Evolutionary conservation across 2,329 filamentous ascomycete genomes (phyloP), one percentile per base, ranked within the genome.

Genomic region (Exophiala oligosperma): DNA sequence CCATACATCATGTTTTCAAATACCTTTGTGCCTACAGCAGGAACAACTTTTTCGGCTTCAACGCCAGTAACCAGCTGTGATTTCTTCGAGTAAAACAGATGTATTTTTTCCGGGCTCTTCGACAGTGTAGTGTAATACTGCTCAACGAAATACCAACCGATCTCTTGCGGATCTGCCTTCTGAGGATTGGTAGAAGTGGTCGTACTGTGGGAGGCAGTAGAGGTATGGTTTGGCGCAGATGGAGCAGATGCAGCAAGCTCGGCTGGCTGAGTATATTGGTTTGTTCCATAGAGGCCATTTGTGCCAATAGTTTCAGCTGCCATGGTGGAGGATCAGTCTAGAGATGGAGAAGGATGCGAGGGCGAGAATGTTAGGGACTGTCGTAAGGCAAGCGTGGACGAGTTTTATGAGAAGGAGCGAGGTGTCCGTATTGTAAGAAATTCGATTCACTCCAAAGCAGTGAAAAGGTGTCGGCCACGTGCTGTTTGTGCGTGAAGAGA

Each of bases 101-200:
- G 93, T 69, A 99, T 89, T 78, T 94, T 95, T 73, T 96, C 92
- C 23, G 94, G 92, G 66, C 81, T 90, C 77, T 93, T 92, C 85
- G 92, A 97, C 72, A 99, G 80, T 62, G 92, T 99, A 68, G 91
- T 97, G 79, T 99, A 99, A 82, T 97, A 99, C 77, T 96, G 92
- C 84, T 97, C 92, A 59, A 99, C 94, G 69, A 99, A 99, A 80
- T 93, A 97, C 94, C 94, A 99, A 76, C 92, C 94, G 67, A 99
- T 92, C 79, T 97, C 81, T 96, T 97, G 69, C 79, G 80, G 63
- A 85, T 82, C 60, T 14, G 68, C 59, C 56, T 66, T 64, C 44
- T 81, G 77, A 24, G 70, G 52, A 48, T 66, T 54, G 29, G 59
- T 54, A 12, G 62, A 62, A 29, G 65, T 57, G 32, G 60, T 60